Percentiles rank a stretch among this genome's conserved stretches.
Conservation (phyloP, 495 filamentous ascomycete genomes). For the Hypomontagnella submonticulosa region DNA sequence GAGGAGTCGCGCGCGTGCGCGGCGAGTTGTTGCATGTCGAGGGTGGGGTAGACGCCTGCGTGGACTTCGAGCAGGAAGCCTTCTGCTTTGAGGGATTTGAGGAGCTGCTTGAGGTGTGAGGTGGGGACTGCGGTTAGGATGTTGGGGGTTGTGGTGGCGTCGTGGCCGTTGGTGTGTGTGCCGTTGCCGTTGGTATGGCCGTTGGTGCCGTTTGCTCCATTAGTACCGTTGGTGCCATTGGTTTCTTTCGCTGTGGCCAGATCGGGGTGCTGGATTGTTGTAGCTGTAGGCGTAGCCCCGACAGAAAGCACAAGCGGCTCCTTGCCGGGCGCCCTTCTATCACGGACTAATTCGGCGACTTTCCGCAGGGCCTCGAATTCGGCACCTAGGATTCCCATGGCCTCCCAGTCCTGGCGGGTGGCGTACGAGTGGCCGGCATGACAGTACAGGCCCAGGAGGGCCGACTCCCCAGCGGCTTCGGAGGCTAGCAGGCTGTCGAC, state of each 20-base stretch:
- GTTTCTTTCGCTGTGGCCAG: constrained; percentile 13
- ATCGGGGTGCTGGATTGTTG: constrained; percentile 60
- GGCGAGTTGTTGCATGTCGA: constrained; percentile 86
- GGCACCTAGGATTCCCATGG: constrained; percentile 64
- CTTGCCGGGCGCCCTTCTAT: constrained; percentile 28
- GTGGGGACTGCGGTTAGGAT: constrained; percentile 37
- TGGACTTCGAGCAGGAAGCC: constrained; percentile 70
- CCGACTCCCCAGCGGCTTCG: constrained; percentile 50
- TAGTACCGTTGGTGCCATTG: neutral
- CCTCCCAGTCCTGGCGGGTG: constrained; percentile 58
- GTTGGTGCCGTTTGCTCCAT: constrained; percentile 2
- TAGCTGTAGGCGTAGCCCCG: constrained; percentile 84
- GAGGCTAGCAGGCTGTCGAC: constrained; percentile 61
- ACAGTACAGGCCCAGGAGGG: constrained; percentile 76
- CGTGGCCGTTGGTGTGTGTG: neutral
- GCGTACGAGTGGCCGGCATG: constrained; percentile 83
- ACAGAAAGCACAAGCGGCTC: constrained; percentile 71
- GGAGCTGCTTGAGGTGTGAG: constrained; percentile 42
- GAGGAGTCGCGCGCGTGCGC: constrained; percentile 66
- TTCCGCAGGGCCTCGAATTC: constrained; percentile 71
- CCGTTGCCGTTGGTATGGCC: constrained; percentile 9
- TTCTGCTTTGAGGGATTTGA: constrained; percentile 42
- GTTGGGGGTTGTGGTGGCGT: neutral
- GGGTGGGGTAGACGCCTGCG: constrained; percentile 76
- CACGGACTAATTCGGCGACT: constrained; percentile 56